Conservation (phyloP, 2,329 filamentous ascomycete genomes). For the Aspergillus thermomutatus region DNA sequence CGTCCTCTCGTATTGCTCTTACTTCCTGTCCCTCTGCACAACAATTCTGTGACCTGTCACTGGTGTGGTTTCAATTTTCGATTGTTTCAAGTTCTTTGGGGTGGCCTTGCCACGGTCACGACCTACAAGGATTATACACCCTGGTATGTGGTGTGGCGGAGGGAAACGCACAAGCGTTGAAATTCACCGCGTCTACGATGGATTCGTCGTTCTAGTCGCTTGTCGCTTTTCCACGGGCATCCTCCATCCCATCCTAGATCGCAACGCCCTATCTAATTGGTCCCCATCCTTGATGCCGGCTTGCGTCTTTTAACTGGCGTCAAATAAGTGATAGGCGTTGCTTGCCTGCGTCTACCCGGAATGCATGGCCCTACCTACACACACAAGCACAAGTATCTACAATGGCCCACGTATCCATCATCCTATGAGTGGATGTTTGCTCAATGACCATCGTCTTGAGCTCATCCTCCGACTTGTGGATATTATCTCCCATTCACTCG, state of each 20-base stretch:
- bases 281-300: conserved; percentile 17
- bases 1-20: background rate
- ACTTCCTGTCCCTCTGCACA: background rate
- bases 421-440: conserved; percentile 1
- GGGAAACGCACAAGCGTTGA: background rate
- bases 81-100: background rate
- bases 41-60: background rate
- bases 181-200: background rate
- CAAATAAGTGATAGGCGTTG: conserved; percentile 24
- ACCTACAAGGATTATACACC: background rate
- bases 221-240: background rate
- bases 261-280: conserved; percentile 23
- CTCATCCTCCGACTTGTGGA: conserved; percentile 6
- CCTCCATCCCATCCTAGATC: conserved; percentile 6
- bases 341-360: conserved; percentile 29
- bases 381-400: background rate
- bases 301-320: conserved; percentile 24
- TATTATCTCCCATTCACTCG: conserved; percentile 6
- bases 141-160: background rate
- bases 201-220: background rate
- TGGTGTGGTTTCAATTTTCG: background rate
- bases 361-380: conserved; percentile 18
- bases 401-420: conserved; percentile 19
- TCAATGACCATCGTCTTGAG: background rate
- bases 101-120: background rate